These are phyloP conservation scores for Mycosphaerella arachidis DNA, from an alignment of 2,329 filamentous ascomycete genomes.

Conservation along the genomic window DNA sequence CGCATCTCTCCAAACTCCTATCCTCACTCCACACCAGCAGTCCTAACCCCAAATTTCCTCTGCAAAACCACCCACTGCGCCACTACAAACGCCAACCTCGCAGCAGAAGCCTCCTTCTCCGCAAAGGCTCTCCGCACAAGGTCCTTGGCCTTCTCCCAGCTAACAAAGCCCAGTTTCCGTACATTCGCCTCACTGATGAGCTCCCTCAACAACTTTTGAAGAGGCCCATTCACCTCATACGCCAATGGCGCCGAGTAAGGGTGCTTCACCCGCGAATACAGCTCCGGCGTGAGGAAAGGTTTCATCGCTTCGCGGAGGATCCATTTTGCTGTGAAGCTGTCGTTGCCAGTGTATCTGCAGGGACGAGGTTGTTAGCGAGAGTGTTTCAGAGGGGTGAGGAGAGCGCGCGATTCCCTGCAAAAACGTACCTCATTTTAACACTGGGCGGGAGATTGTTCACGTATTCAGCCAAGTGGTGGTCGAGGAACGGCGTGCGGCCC, in stretches of 20 bases:
- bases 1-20: no score
- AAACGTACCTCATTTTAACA: slow-evolving; percentile 29
- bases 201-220: slow-evolving; percentile 17
- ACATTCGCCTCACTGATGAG: slow-evolving; percentile 26
- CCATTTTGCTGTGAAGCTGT: slow-evolving; percentile 25
- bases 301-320: slow-evolving; percentile 25
- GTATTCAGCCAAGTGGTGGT: slow-evolving; percentile 39
- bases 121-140: slow-evolving; percentile 4
- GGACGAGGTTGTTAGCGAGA: no score
- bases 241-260: slow-evolving; percentile 23
- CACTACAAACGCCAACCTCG: slow-evolving; percentile 7
- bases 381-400: no score
- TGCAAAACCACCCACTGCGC: slow-evolving; percentile 13
- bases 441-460: slow-evolving; percentile 37
- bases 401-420: no score
- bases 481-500: slow-evolving; percentile 40
- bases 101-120: not conserved
- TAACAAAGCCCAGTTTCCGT: slow-evolving; percentile 28
- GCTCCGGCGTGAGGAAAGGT: slow-evolving; percentile 25
- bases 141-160: slow-evolving; percentile 13
- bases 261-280: slow-evolving; percentile 25
- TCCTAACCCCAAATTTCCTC: slow-evolving; percentile 5
- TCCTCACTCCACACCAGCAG: not conserved
- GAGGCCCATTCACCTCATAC: slow-evolving; percentile 18
- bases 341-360: slow-evolving; percentile 25